Evolutionary conservation across 352 stramenopile species (phyloP).

Genomic region (Sclerospora graminicola): DNA sequence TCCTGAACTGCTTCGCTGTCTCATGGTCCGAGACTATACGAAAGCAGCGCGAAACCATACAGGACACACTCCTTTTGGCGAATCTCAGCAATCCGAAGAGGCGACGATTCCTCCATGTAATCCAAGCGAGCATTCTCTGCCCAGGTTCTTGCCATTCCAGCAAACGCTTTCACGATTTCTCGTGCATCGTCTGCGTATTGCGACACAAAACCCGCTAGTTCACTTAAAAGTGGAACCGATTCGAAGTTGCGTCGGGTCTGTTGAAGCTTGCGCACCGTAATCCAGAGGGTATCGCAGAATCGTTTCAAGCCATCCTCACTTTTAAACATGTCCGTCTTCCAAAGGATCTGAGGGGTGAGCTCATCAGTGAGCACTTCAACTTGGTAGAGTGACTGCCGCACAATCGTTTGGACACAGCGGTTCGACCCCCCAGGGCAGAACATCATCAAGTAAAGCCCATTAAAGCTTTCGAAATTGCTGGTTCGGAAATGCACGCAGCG

Average conservation of each 20-base stretch:
- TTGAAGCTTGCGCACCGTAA: constrained; percentile 12
- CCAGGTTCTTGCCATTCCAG: constrained; percentile 18
- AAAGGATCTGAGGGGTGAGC: constrained; percentile 9
- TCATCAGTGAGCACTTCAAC: constrained; percentile 29
- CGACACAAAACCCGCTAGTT: constrained; percentile 16
- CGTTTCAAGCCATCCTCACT: constrained; percentile 1
- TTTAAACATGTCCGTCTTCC: constrained; percentile 32
- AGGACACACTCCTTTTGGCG: too few relatives aligned
- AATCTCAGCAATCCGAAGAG: too few relatives aligned
- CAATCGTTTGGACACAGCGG: constrained; percentile 19
- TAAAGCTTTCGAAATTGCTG: constrained; percentile 38
- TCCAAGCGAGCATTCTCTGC: constrained; percentile 9
- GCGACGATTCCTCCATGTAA: too few relatives aligned
- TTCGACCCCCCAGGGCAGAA: constrained; percentile 38
- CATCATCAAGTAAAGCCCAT: constrained; percentile 28
- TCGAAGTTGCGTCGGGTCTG: constrained; percentile 21
- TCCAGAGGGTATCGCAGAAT: constrained; percentile 12
- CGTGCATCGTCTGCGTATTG: constrained; percentile 17
- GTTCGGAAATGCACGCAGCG: too few relatives aligned
- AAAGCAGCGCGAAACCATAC: too few relatives aligned
- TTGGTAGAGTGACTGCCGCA: constrained; percentile 39
- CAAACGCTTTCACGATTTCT: constrained; percentile 12
- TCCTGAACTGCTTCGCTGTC: constrained; percentile 9
- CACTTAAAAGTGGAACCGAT: constrained; percentile 25
- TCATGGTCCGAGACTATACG: constrained; percentile 9